phyloP scores from a whole-genome alignment of 371 early-diverging fungal species.

The Haplosporangium sp. region DNA sequence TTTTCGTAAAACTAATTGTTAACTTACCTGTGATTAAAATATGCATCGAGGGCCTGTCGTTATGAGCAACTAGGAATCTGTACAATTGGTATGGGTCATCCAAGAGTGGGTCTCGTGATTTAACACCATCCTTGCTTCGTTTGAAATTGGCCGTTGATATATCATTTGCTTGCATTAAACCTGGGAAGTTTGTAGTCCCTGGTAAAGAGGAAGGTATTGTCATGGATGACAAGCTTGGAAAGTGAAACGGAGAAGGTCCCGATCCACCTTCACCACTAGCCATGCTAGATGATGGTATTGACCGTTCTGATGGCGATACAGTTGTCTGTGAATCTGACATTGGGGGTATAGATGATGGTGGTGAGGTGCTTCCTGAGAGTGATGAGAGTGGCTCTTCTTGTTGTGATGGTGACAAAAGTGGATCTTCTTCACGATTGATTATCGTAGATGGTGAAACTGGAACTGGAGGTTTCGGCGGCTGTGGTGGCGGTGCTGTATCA shows the following conservation, averaged over 20 bases:
- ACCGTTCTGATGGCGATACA: not conserved
- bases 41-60: constrained; percentile 47
- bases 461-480: constrained; percentile 3
- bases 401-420: not conserved
- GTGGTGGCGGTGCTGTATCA: not conserved
- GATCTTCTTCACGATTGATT: not conserved
- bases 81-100: constrained; percentile 50
- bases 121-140: constrained; percentile 23
- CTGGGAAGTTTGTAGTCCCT: constrained; percentile 11
- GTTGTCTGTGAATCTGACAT: not conserved
- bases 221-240: not conserved
- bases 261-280: not conserved
- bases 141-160: constrained; percentile 28
- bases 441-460: not conserved
- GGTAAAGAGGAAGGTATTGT: constrained; percentile 9
- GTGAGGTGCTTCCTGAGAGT: not conserved
- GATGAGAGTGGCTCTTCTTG: not conserved
- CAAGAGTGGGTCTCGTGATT: constrained; percentile 24
- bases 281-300: not conserved
- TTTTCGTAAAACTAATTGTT: not conserved
- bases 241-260: not conserved
- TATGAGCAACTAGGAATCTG: constrained; percentile 49
- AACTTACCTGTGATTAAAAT: constrained; percentile 38
- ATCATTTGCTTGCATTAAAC: constrained; percentile 19
- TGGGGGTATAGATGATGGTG: constrained; percentile 10